Percentiles rank a stretch among this genome's conserved stretches.
These are phyloP conservation scores for Acanthamoeba triangularis DNA, from an alignment of 208 protist genomes.

Conservation along the genomic window DNA sequence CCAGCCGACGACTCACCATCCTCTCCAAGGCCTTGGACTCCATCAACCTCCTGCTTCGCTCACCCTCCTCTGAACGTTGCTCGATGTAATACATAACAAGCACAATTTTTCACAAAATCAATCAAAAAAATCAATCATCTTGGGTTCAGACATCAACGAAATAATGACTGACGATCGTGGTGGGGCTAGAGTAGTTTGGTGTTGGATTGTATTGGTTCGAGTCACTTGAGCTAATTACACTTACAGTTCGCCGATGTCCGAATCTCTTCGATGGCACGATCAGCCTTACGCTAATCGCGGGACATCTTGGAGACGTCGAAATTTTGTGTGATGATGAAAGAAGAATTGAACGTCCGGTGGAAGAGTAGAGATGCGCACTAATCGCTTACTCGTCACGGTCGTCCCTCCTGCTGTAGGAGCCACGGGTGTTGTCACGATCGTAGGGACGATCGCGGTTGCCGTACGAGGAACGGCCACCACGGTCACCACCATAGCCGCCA, in stretches of 20 bases:
- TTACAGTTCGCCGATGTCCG: not conserved
- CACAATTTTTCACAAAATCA: too few species aligned
- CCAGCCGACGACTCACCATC: slow-evolving; percentile 11
- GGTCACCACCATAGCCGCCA: not conserved
- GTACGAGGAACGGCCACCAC: slow-evolving; percentile 56
- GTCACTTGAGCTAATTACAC: not conserved
- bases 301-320: not conserved
- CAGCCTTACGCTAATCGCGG: not conserved
- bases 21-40: slow-evolving; percentile 5
- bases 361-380: not conserved
- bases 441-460: slow-evolving; percentile 40
- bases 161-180: too few species aligned
- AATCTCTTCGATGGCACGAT: not conserved
- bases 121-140: too few species aligned
- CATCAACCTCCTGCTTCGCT: not conserved
- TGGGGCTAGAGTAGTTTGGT: too few species aligned
- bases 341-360: not conserved
- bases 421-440: slow-evolving; percentile 48
- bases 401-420: not conserved
- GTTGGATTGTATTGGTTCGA: not conserved
- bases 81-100: not conserved
- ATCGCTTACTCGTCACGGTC: slow-evolving; percentile 56
- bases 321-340: not conserved
- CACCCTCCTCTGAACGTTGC: not conserved
- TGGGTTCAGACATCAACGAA: too few species aligned